Evolutionary conservation across 352 stramenopile genomes (phyloP).

Genomic region (Phytopythium helicoides): DNA sequence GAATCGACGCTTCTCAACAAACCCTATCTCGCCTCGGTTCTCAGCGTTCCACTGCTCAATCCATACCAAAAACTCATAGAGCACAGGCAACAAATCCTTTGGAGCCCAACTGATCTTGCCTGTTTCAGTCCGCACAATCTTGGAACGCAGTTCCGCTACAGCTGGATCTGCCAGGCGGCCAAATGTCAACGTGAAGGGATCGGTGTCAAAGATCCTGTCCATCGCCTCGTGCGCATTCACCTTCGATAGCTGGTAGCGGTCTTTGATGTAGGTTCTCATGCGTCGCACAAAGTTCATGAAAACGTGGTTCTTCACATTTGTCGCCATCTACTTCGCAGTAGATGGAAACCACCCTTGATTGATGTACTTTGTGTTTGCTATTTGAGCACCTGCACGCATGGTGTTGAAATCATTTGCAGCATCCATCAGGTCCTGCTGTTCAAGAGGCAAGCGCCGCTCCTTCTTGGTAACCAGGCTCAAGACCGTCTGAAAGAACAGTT

Average conservation of each 20-base stretch:
- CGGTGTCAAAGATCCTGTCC: conserved; percentile 3
- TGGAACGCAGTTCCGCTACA: conserved; percentile 1
- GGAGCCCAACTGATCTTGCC: conserved; percentile 9
- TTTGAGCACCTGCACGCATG: not conserved
- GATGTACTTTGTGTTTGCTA: not conserved
- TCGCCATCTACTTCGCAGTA: conserved; percentile 4
- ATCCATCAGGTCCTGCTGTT: not conserved
- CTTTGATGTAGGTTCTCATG: conserved; percentile 1
- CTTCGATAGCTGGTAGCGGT: not conserved
- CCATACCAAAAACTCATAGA: conserved; percentile 6
- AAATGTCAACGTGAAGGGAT: not conserved
- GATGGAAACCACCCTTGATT: not conserved
- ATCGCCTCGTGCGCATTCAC: not conserved
- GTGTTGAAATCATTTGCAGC: not conserved
- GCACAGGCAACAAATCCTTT: conserved; percentile 5
- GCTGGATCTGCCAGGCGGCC: not conserved
- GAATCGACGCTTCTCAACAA: conserved; percentile 3
- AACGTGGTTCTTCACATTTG: conserved; percentile 6
- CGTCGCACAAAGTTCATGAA: conserved; percentile 6
- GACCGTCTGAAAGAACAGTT: not conserved
- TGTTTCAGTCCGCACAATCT: not conserved
- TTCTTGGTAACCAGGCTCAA: not conserved
- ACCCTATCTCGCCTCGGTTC: not conserved
- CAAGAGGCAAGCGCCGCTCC: not conserved
- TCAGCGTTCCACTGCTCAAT: conserved; percentile 3